Evolutionary conservation across 2,329 filamentous ascomycete genomes (phyloP), one percentile per base, ranked within the genome.

Genomic region (Sarocladium strictum): DNA sequence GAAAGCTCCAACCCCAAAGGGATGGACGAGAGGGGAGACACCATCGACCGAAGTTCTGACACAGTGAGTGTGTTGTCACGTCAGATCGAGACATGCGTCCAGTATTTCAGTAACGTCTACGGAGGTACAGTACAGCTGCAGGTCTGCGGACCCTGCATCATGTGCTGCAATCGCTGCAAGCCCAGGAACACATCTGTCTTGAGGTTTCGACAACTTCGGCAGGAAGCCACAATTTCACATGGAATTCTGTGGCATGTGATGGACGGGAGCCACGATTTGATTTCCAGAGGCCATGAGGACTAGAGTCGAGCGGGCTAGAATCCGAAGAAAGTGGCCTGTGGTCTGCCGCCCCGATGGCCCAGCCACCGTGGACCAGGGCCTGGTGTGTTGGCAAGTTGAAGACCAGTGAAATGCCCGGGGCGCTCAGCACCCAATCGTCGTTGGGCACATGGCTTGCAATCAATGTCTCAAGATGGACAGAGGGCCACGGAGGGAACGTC

Each of bases 71-170:
- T 43, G 17, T 21, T 21, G 40, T 47, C 43, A 47, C 43, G 43
- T 47, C 43, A 47, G 24, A 47, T 27, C 43, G 23, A 47, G 43
- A 47, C 43, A 47, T 47, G 43, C 43, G 24, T 47, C 43, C 40
- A 24, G 21, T 19, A 24, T 10, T 9, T 24, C 5, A 21, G 43
- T 3, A 23, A 11, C 43, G 29, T 29, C 5, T 23, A 26, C 3
- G n/a, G n/a, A n/a, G n/a, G n/a, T 47, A 10, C 17, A 24, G 43
- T 17, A 47, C 27, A 24, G n/a, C 47, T 51, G 47, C 47, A 35
- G 47, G 47, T 35, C 3, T 26, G 11, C 29, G 47, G 47, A 33
- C 47, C 47, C 47, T 51, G 47, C 47, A 27, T 51, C 47, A 12
- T n/a, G 29, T 35, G 21, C 26, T 23, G 11, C 29, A 33, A 51